These are phyloP conservation scores for Fusarium decemcellulare DNA, from an alignment of 2,329 filamentous ascomycete genomes.

Conservation along the genomic window DNA sequence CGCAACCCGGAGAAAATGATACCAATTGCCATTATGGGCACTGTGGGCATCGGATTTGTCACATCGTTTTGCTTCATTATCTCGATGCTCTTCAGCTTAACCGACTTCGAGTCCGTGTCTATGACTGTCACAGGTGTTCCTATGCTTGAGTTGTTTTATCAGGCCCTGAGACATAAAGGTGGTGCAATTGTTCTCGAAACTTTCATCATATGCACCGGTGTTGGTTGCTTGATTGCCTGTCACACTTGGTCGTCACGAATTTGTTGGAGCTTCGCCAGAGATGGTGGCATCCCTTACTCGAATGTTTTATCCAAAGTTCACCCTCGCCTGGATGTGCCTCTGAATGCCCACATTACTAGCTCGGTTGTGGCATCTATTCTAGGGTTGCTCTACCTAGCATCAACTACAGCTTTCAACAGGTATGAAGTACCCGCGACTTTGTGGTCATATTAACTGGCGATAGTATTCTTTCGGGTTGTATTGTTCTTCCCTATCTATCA, in stretches of 20 bases:
- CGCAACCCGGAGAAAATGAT: conserved; percentile 10
- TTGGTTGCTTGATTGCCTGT: conserved; percentile 19
- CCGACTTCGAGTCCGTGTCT: conserved; percentile 11
- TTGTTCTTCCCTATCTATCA: conserved; percentile 18
- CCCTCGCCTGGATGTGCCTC: background rate
- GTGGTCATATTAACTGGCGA: background rate
- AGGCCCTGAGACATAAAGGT: conserved; percentile 1
- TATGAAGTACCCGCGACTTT: background rate
- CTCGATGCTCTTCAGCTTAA: background rate
- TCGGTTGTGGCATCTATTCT: background rate
- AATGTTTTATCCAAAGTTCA: background rate
- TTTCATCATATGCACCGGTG: conserved; percentile 11
- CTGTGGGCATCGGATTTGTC: conserved; percentile 1
- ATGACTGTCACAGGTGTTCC: conserved; percentile 19
- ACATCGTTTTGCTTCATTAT: conserved; percentile 8
- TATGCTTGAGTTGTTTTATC: conserved; percentile 23
- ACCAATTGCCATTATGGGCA: conserved; percentile 10
- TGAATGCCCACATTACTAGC: background rate
- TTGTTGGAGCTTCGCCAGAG: conserved; percentile 27
- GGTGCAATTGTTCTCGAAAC: conserved; percentile 17
- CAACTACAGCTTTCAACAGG: background rate
- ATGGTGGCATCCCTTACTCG: conserved; percentile 18
- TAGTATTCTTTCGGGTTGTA: conserved; percentile 14
- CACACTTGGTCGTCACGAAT: conserved; percentile 24
- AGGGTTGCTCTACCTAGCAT: background rate